Conservation (phyloP, 148 eudicot genomes). For the Persicaria maculosa region DNA sequence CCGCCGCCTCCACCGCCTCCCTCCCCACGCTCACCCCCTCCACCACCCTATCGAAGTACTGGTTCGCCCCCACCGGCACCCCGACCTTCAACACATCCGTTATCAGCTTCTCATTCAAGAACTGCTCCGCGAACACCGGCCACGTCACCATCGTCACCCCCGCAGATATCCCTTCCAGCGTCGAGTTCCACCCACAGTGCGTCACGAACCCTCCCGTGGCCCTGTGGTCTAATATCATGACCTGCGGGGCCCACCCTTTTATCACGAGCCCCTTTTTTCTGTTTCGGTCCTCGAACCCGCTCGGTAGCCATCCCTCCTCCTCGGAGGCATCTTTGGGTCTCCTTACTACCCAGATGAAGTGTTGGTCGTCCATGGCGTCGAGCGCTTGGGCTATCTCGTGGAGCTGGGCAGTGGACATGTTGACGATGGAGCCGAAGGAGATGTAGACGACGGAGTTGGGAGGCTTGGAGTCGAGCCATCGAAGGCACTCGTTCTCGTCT, state of each 20-base stretch:
- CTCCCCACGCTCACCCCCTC: background rate
- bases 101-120: slow-evolving; percentile 16
- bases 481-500: slow-evolving; percentile 9
- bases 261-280: slow-evolving; percentile 14
- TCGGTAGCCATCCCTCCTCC: background rate
- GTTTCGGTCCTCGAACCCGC: slow-evolving; percentile 8
- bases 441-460: slow-evolving; percentile 18
- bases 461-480: slow-evolving; percentile 19
- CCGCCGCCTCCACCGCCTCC: slow-evolving; percentile 4
- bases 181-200: slow-evolving; percentile 24
- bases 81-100: slow-evolving; percentile 17
- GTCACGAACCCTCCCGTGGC: slow-evolving; percentile 18
- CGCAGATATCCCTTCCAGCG: slow-evolving; percentile 15
- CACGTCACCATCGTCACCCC: slow-evolving; percentile 21
- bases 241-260: slow-evolving; percentile 25
- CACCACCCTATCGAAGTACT: background rate
- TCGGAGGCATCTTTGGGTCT: background rate
- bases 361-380: slow-evolving; percentile 14
- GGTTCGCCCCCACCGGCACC: slow-evolving; percentile 11
- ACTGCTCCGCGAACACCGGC: slow-evolving; percentile 17
- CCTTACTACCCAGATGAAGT: slow-evolving; percentile 21
- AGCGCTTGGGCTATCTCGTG: slow-evolving; percentile 17
- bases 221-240: slow-evolving; percentile 11
- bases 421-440: slow-evolving; percentile 15
- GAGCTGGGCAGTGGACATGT: slow-evolving; percentile 13